Percentiles rank a stretch among this genome's conserved stretches.
Evolutionary conservation across 2,329 filamentous ascomycete species (phyloP).

Genomic region (Dichotomopilus funicola): DNA sequence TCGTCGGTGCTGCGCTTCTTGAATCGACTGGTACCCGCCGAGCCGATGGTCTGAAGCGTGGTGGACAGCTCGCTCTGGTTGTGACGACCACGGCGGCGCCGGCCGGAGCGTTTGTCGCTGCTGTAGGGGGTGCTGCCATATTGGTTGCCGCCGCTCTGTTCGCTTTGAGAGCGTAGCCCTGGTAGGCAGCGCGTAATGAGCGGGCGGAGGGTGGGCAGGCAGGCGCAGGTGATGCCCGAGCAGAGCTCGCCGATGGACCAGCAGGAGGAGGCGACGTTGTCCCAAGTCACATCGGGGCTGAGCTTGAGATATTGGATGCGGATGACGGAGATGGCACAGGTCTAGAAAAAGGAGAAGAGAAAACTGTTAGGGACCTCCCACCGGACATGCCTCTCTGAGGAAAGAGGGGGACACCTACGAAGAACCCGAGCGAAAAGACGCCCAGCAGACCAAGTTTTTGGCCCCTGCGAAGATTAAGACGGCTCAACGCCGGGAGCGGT

Average conservation of each 20-base stretch:
- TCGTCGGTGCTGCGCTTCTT: conserved; percentile 9
- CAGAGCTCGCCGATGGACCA: conserved; percentile 34
- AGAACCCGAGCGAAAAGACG: conserved; percentile 35
- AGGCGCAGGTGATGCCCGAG: conserved; percentile 32
- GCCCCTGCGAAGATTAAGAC: conserved; percentile 29
- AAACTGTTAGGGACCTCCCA: not conserved
- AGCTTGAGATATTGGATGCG: conserved; percentile 33
- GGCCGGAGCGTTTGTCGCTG: conserved; percentile 9
- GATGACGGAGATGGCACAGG: conserved; percentile 34
- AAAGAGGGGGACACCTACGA: conserved; percentile 26
- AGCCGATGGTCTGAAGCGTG: not conserved
- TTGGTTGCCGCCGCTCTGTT: conserved; percentile 14
- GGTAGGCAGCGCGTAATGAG: conserved; percentile 15
- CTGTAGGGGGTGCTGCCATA: not conserved
- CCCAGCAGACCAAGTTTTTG: conserved; percentile 31
- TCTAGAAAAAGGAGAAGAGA: conserved; percentile 15
- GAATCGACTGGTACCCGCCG: conserved; percentile 7
- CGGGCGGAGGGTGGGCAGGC: conserved; percentile 31
- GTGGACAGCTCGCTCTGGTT: too few species aligned
- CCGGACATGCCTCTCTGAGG: not conserved
- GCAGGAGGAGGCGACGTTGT: conserved; percentile 31
- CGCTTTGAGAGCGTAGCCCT: not conserved
- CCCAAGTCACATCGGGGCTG: conserved; percentile 32
- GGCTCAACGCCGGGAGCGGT: conserved; percentile 31
- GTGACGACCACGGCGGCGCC: not conserved